phyloP scores from a whole-genome alignment of 1,139 yeast genomes.

The Meyerozyma smithsonii region DNA sequence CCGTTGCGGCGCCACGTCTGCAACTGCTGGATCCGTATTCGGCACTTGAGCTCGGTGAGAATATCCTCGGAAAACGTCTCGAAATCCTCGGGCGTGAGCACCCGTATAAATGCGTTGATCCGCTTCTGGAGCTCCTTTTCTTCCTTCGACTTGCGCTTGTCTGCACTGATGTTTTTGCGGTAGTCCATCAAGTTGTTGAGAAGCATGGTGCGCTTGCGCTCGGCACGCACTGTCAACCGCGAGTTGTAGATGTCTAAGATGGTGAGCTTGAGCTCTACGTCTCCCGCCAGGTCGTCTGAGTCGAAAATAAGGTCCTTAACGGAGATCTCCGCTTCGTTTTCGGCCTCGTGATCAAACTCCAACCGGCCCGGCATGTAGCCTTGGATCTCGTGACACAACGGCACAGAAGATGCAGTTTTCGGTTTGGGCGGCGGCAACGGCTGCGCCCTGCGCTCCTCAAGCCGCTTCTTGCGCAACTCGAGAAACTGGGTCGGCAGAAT shows the following conservation, averaged over 20 bases:
- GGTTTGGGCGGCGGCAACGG: constrained; percentile 76
- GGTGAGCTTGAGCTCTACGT: constrained; percentile 82
- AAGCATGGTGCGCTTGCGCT: constrained; percentile 77
- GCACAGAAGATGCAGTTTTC: constrained; percentile 88
- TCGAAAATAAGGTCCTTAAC: constrained; percentile 95
- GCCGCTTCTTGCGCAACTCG: constrained; percentile 60
- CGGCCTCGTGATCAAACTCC: constrained; percentile 94
- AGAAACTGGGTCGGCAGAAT: constrained; percentile 69
- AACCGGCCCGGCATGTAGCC: constrained; percentile 98
- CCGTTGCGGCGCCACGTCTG: constrained; percentile 95
- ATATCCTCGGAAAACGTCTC: constrained; percentile 68
- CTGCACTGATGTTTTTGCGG: constrained; percentile 68
- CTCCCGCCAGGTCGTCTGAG: constrained; percentile 84
- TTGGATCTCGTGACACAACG: constrained; percentile 93
- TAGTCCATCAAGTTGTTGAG: constrained; percentile 79
- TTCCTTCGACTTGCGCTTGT: constrained; percentile 81
- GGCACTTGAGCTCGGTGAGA: constrained; percentile 69
- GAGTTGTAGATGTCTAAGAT: constrained; percentile 87
- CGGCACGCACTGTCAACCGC: constrained; percentile 86
- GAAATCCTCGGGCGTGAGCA: constrained; percentile 79
- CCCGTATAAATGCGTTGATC: constrained; percentile 75
- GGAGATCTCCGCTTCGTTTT: constrained; percentile 92
- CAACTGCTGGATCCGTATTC: constrained; percentile 79
- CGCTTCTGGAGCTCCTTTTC: constrained; percentile 76
- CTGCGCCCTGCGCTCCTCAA: constrained; percentile 59